Base-by-base conservation (phyloP, 2,329 filamentous ascomycete genomes). In the Penicillium digitatum region DNA sequence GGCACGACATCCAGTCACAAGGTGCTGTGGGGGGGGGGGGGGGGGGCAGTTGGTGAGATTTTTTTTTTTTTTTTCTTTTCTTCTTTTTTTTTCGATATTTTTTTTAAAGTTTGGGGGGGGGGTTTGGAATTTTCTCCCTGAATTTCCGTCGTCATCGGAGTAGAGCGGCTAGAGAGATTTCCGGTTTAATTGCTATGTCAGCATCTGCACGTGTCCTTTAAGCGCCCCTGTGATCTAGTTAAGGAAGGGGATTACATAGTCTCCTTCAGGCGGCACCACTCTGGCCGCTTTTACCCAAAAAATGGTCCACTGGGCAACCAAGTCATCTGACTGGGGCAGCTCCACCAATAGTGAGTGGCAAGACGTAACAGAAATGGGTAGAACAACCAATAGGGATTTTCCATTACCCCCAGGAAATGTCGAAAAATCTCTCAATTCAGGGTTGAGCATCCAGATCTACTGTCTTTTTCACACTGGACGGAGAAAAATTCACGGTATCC, bases 361-460 rank as follows among this genome's bases (percentile, higher is more conserved):
- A 67, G 62, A 73, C 71, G 71, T 74, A 74, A 74, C 58, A 70
- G 67, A 73, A 74, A 73, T 62, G 52, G 37, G n/a, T 14, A 5
- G 1, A 1, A 2, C 20, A 46, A 39, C 71, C 71, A 74, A 73
- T 73, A 43, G 62, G 27, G 48, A 16, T 71, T 71, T 71, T 69
- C 56, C 60, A 62, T 63, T 63, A 63, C 61, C 61, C 61, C 61
- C 59, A 62, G 57, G 52, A 65, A 65, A 64, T 57, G 46, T 35
- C 43, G 24, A 52, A 63, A 60, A 62, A 60, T 50, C 53, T 35
- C 59, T 48, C 59, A 57, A 53, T 48, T 54, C 44, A 18, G 29
- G 50, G 43, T 49, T 26, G 22, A 48, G 24, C 54, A 58, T 46
- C 58, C 56, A 62, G 58, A 62, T 54, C 57, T 43, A 26, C 24